Percentiles rank a stretch among this genome's conserved stretches.
Evolutionary conservation across 2,329 filamentous ascomycete species (phyloP).

Genomic region (Verticillium zaregamsianum): DNA sequence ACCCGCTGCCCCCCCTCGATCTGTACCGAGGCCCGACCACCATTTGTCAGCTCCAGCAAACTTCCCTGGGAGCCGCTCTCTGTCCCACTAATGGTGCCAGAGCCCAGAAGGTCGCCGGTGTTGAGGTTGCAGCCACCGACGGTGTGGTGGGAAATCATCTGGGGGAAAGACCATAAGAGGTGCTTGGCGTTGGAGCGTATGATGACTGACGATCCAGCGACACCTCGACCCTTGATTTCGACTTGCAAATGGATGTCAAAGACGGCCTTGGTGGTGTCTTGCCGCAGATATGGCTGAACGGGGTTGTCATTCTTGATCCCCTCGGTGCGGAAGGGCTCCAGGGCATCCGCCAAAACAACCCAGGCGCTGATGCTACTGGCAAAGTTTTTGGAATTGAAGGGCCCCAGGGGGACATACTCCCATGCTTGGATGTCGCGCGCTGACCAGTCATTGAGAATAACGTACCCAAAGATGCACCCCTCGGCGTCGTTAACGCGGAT

Average conservation of each 20-base stretch:
- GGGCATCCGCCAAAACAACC: constrained; percentile 51
- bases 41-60: constrained; percentile 39
- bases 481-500: constrained; percentile 59
- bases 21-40: constrained; percentile 38
- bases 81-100: constrained; percentile 33
- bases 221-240: constrained; percentile 28
- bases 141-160: constrained; percentile 74
- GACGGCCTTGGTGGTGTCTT: constrained; percentile 21
- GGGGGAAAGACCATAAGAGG: constrained; percentile 70
- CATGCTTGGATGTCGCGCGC: constrained; percentile 52
- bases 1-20: constrained; percentile 33
- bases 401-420: constrained; percentile 54
- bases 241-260: constrained; percentile 33
- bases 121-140: constrained; percentile 67
- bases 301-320: background rate
- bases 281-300: constrained; percentile 17
- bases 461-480: constrained; percentile 65
- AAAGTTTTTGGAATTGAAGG: constrained; percentile 55
- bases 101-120: constrained; percentile 67
- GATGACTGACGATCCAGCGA: constrained; percentile 20
- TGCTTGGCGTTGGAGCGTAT: constrained; percentile 17
- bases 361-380: constrained; percentile 53
- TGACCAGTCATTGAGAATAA: constrained; percentile 56
- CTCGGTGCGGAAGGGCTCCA: constrained; percentile 21
- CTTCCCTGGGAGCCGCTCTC: constrained; percentile 33